phyloP scores from a whole-genome alignment of 2,329 filamentous ascomycete genomes.

The Neofusicoccum kwambonambiense region DNA sequence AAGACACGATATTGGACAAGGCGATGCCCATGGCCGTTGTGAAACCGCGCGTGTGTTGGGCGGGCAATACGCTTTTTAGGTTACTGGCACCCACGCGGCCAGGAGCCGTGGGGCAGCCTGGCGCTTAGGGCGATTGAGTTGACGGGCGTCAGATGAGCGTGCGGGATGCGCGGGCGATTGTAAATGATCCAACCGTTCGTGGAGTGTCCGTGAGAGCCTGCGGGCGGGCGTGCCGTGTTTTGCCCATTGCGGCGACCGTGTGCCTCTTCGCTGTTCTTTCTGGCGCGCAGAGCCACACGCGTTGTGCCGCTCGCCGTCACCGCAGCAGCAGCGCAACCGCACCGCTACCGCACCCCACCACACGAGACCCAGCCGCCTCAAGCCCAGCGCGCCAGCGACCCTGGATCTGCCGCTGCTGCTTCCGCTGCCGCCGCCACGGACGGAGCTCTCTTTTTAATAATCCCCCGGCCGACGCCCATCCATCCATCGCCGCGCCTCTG shows the following conservation, averaged over 20 bases:
- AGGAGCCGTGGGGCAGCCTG: background rate
- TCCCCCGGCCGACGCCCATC: background rate
- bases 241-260: background rate
- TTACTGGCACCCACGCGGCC: background rate
- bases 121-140: background rate
- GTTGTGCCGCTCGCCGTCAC: background rate
- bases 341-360: background rate
- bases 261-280: background rate
- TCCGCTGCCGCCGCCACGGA: background rate
- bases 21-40: background rate
- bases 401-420: background rate
- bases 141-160: background rate
- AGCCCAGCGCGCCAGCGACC: background rate
- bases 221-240: background rate
- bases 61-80: background rate
- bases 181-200: background rate
- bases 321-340: background rate
- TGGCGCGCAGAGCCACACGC: background rate
- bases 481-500: background rate
- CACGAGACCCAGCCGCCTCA: background rate
- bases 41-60: background rate
- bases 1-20: conserved; percentile 7
- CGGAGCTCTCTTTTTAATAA: background rate
- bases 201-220: background rate
- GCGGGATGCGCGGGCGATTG: background rate